A percentile compares a stretch with the other conserved stretches of the same genome.
phyloP scores from a whole-genome alignment of 2,329 filamentous ascomycete species.

The Alternaria triticina region DNA sequence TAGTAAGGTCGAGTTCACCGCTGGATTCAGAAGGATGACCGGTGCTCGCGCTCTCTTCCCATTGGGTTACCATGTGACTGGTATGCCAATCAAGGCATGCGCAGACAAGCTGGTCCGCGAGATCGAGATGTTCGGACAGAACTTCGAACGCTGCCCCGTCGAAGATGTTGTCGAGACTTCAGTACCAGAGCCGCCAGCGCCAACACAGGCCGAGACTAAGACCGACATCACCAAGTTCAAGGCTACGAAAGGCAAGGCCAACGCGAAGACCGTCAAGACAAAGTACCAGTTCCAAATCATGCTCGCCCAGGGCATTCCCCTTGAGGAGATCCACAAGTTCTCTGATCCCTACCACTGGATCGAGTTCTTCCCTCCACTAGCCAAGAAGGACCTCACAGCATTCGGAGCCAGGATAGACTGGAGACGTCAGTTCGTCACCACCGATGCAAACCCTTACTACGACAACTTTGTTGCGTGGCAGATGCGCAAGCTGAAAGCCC shows the following conservation, averaged over 20 bases:
- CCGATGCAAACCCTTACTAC: slow-evolving; percentile 95
- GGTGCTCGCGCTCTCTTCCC: slow-evolving; percentile 88
- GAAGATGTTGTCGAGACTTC: slow-evolving; percentile 54
- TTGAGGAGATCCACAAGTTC: slow-evolving; percentile 90
- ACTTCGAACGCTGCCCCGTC: slow-evolving; percentile 75
- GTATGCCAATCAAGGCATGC: slow-evolving; percentile 92
- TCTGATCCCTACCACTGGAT: slow-evolving; percentile 93
- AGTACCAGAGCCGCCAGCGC: slow-evolving; percentile 59
- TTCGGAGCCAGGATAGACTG: slow-evolving; percentile 91
- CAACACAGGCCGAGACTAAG: slow-evolving; percentile 69
- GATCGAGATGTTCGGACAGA: slow-evolving; percentile 83
- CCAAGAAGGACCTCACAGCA: slow-evolving; percentile 78
- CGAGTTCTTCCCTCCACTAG: slow-evolving; percentile 85
- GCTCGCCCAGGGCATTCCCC: slow-evolving; percentile 85
- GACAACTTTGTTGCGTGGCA: slow-evolving; percentile 97
- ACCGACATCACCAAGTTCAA: slow-evolving; percentile 90
- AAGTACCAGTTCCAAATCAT: slow-evolving; percentile 98
- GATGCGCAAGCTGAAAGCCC: slow-evolving; percentile 88
- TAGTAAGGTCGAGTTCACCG: slow-evolving; percentile 90
- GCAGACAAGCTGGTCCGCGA: slow-evolving; percentile 94
- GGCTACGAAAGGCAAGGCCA: slow-evolving; percentile 78
- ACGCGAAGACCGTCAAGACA: slow-evolving; percentile 86
- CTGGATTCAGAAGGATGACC: slow-evolving; percentile 86
- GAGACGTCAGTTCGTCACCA: slow-evolving; percentile 91
- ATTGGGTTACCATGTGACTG: slow-evolving; percentile 93